Conservation (phyloP, 2,329 filamentous ascomycete species). For the Parafenestella ontariensis region DNA sequence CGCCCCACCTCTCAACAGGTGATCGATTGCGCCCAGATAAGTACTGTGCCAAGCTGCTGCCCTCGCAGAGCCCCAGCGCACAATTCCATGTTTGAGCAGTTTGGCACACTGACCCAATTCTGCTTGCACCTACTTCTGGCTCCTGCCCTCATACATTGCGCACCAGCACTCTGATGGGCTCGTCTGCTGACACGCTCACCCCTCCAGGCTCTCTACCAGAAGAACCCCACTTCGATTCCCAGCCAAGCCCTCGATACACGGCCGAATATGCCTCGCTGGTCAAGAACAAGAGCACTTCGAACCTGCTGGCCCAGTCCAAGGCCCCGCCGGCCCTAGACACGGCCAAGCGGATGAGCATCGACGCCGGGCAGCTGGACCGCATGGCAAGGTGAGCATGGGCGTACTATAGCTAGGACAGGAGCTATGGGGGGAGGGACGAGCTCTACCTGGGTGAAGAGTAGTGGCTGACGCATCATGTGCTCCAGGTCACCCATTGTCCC, state of each 20-base stretch:
- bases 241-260: slow-evolving; percentile 25
- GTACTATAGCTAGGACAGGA: not conserved
- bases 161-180: slow-evolving; percentile 23
- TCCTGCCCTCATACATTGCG: not conserved
- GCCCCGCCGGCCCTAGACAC: slow-evolving; percentile 59
- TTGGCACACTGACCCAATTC: not conserved
- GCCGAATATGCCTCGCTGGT: slow-evolving; percentile 48
- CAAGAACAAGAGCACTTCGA: slow-evolving; percentile 59
- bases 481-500: slow-evolving; percentile 78
- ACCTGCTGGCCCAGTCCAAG: slow-evolving; percentile 50
- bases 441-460: slow-evolving; percentile 2
- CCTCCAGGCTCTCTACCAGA: slow-evolving; percentile 45
- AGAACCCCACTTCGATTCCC: slow-evolving; percentile 35
- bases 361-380: slow-evolving; percentile 72
- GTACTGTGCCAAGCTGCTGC: not conserved
- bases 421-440: slow-evolving; percentile 5
- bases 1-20: slow-evolving; percentile 1
- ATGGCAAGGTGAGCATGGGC: slow-evolving; percentile 71
- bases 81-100: not conserved
- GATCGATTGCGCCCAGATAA: slow-evolving; percentile 4
- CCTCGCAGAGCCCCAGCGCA: not conserved
- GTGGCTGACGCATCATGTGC: slow-evolving; percentile 21
- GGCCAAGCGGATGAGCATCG: slow-evolving; percentile 75
- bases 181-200: slow-evolving; percentile 33
- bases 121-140: not conserved